Evolutionary conservation across 176 grass and related monocot species (phyloP), one percentile per base, ranked within the genome.

Genomic region (Elaeis guineensis): DNA sequence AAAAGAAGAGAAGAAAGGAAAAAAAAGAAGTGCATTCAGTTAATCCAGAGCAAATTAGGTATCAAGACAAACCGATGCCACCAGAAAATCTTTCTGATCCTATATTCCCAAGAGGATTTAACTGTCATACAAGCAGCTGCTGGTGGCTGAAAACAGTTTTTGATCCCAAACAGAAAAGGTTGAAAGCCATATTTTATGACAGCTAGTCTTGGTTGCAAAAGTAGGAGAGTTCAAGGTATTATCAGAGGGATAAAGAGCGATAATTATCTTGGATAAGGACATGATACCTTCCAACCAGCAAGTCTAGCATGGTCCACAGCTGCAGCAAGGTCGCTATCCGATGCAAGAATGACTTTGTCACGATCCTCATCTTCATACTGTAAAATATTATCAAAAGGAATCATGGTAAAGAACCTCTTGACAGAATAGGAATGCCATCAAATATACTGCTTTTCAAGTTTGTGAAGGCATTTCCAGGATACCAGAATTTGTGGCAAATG

Each of bases 281-380:
- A 39, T 68, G 68, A 11, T 85, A 72, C 90, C 90, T 95, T 95
- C 85, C 79, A 89, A 51, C 90, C 82, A 35, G 76, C 82, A 25
- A 89, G 70, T 75, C 86, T 83, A 12, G 90, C 90, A 50, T 95
- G 85, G 21, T 89, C 90, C 14, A 89, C 76, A 35, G 85, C 90
- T 19, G 85, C 82, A 48, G 58, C 67, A 28, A 95, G 82, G 49
- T 95, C 85, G 12, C 75, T 78, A 32, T 89, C 85, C 0, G 82
- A 89, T 21, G 82, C 78, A 15, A 95, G 82, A 48, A 95, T 63
- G 48, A 89, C 90, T 60, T 69, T 89, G 74, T 95, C 90, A 21
- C 25, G 24, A 72, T 95, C 90, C 59, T 95, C 85, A 35, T 95
- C 90, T 73, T 89, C 85, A 49, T 95, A 95, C 85, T 95, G 70